A percentile compares a stretch with the other conserved stretches of the same genome.
phyloP scores from a whole-genome alignment of 1,139 yeast genomes.

The Yamadazyma spencermartinsiae region DNA sequence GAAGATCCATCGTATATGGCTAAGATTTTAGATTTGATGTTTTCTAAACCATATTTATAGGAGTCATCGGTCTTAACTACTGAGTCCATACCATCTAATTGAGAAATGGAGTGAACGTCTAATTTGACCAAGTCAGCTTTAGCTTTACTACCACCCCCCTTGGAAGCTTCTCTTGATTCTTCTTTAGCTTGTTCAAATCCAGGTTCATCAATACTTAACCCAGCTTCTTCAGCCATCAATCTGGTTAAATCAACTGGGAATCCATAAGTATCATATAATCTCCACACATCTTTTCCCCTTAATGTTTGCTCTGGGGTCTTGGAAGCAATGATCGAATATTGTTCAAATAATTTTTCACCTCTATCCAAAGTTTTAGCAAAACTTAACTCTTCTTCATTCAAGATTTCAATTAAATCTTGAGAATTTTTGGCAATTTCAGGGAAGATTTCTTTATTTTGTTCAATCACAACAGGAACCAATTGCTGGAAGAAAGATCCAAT shows the following conservation, averaged over 20 bases:
- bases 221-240: slow-evolving; percentile 98
- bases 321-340: slow-evolving; percentile 82
- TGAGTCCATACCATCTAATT: slow-evolving; percentile 53
- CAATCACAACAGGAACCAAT: slow-evolving; percentile 89
- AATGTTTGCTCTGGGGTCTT: slow-evolving; percentile 73
- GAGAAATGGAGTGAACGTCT: slow-evolving; percentile 86
- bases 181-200: slow-evolving; percentile 89
- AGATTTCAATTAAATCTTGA: slow-evolving; percentile 79
- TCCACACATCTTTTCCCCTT: slow-evolving; percentile 96
- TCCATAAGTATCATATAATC: slow-evolving; percentile 98
- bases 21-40: slow-evolving; percentile 61
- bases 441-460: slow-evolving; percentile 82
- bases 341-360: slow-evolving; percentile 95
- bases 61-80: slow-evolving; percentile 83
- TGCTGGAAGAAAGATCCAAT: slow-evolving; percentile 91
- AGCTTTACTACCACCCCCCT: slow-evolving; percentile 71
- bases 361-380: slow-evolving; percentile 95
- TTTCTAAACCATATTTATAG: slow-evolving; percentile 67
- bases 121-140: slow-evolving; percentile 68
- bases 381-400: slow-evolving; percentile 93
- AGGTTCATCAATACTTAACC: slow-evolving; percentile 85
- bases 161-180: slow-evolving; percentile 92
- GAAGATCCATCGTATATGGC: slow-evolving; percentile 70
- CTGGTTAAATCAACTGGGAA: slow-evolving; percentile 98
- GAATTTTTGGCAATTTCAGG: slow-evolving; percentile 82